Percentiles rank a stretch among this genome's conserved stretches.
phyloP scores from a whole-genome alignment of 2,329 filamentous ascomycete species.

The Sclerotinia spermophila region DNA sequence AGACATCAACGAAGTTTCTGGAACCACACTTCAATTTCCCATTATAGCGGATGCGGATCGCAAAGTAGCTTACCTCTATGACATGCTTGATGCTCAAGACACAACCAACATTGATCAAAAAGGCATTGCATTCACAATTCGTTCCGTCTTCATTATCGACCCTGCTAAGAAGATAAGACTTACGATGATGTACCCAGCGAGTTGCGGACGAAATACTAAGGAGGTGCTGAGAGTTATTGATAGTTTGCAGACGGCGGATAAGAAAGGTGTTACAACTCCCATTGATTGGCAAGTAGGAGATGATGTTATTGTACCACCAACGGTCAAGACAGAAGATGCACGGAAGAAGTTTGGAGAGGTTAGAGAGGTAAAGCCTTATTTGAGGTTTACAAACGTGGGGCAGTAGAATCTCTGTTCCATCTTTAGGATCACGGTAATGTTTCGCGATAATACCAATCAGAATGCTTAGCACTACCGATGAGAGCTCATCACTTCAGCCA shows the following conservation, averaged over 20 bases:
- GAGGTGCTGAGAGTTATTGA: constrained; percentile 72
- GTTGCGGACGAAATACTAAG: constrained; percentile 73
- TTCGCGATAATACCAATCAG: not conserved
- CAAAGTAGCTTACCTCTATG: constrained; percentile 53
- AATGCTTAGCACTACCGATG: too few species aligned
- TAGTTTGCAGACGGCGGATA: constrained; percentile 57
- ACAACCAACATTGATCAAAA: constrained; percentile 72
- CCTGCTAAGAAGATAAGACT: constrained; percentile 85
- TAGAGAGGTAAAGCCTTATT: constrained; percentile 35
- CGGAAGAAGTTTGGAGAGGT: constrained; percentile 78
- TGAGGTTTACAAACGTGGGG: constrained; percentile 14
- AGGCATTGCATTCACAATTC: constrained; percentile 85
- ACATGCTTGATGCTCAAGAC: constrained; percentile 65
- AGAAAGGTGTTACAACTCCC: constrained; percentile 78
- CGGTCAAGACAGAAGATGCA: constrained; percentile 75
- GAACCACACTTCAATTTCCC: constrained; percentile 65
- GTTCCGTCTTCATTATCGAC: constrained; percentile 89
- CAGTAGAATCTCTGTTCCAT: not conserved
- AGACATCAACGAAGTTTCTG: constrained; percentile 74
- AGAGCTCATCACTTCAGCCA: not conserved
- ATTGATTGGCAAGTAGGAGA: constrained; percentile 85
- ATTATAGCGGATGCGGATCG: constrained; percentile 76
- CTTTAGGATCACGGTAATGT: not conserved
- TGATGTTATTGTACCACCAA: constrained; percentile 84
- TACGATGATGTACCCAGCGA: constrained; percentile 85